Base-by-base conservation (phyloP, 805 yeast genomes). In the Huiozyma sinensis region DNA sequence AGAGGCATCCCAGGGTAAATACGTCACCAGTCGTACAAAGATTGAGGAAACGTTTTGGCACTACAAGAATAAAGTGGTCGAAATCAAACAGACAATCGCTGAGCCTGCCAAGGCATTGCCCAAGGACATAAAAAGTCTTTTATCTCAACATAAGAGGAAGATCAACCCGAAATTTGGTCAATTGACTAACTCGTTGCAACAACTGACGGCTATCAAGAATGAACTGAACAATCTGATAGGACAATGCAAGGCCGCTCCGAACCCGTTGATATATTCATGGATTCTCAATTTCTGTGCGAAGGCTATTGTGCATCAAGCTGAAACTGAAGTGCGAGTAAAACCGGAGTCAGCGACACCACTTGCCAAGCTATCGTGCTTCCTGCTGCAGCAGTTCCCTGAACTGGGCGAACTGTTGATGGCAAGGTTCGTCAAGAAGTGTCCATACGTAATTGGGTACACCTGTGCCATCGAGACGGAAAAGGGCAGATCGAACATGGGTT, bases 81-180 rank as follows among this genome's bases (percentile, higher is more conserved):
- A 74, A 36, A 83, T 86, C 47, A 85, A 88, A 56, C 50, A 49
- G 1, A 70, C 75, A 17, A 70, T 89, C 10, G 79, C 78, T 4
- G 71, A 67, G 9, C 75, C 76, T 7, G 71, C 87, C 31, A 66
- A 70, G 34, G 58, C 62, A n/a, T 49, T 52, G 13, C 70, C 80
- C 51, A 72, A 74, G 28, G 73, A 67, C 30, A 56, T 75, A 33
- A 81, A 80, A 52, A 75, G 73, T 40, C 57, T 61, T n/a, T 71
- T 79, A 33, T 70, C 73, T 13, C 71, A 72, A n/a, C 72, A 78
- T 44, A 82, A 81, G 56, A 69, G 96, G 41, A 78, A 80, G 54
- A 77, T 92, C 51, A 86, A 86, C 56, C 92, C 96, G 6, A 83
- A 82, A 57, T 79, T 92, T 51, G 97, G 98, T 9, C 97, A 92